phyloP scores from a whole-genome alignment of 2,329 filamentous ascomycete genomes.

The Aspergillus piperis region DNA sequence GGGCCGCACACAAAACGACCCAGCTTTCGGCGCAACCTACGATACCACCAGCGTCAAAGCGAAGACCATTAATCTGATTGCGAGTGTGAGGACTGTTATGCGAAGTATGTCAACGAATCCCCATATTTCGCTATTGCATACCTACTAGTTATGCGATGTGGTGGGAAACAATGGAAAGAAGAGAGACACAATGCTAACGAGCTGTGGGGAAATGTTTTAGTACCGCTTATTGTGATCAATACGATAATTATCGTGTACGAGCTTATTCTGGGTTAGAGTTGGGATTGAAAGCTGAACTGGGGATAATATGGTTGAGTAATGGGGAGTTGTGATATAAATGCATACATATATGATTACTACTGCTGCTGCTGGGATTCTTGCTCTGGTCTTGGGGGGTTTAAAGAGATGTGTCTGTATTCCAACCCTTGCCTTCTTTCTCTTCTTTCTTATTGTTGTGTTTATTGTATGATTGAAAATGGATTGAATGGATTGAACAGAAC shows the following conservation, averaged over 20 bases:
- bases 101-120: conserved; percentile 65
- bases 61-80: conserved; percentile 85
- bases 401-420: too few species aligned
- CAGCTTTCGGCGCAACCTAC: conserved; percentile 71
- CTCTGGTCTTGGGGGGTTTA: too few species aligned
- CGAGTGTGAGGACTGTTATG: conserved; percentile 88
- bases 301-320: neutral
- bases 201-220: conserved; percentile 47
- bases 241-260: conserved; percentile 81
- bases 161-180: too few species aligned
- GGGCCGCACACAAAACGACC: conserved; percentile 64
- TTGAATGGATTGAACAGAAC: too few species aligned
- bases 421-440: too few species aligned
- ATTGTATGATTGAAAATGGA: too few species aligned
- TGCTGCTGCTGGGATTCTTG: neutral
- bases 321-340: neutral
- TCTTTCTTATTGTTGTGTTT: too few species aligned
- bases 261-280: conserved; percentile 65
- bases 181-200: neutral
- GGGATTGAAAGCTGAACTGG: conserved; percentile 29
- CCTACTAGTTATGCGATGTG: too few species aligned
- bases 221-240: conserved; percentile 83
- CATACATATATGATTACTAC: neutral
- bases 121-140: neutral
- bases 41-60: conserved; percentile 79